phyloP scores from a whole-genome alignment of 139 green algal species.

The Volvox reticuliferus region DNA sequence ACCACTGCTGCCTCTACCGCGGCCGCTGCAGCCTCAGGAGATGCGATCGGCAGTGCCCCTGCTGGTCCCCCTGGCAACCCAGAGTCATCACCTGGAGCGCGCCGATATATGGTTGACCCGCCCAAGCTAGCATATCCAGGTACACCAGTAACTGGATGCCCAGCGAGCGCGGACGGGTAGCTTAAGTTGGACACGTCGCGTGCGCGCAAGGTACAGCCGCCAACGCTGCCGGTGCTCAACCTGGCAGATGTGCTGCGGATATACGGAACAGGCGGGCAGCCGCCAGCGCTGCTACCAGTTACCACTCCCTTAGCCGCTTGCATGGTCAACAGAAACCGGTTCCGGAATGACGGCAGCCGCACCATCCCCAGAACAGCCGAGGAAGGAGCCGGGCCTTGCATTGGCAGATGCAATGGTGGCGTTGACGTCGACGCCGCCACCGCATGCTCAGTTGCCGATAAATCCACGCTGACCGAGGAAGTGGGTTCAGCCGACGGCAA shows the following conservation, averaged over 20 bases:
- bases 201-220: neutral
- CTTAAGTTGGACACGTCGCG: neutral
- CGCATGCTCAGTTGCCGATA: neutral
- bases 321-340: slow-evolving; percentile 21
- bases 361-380: neutral
- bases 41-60: no score
- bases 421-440: neutral
- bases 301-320: neutral
- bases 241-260: neutral
- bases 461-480: neutral
- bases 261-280: neutral
- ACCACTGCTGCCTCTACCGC: no score
- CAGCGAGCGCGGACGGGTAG: neutral
- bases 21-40: no score
- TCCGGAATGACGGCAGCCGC: slow-evolving; percentile 7
- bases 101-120: neutral
- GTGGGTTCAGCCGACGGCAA: neutral
- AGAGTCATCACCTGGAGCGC: neutral
- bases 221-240: neutral
- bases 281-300: neutral
- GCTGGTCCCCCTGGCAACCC: no score
- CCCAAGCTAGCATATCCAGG: neutral
- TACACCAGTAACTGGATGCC: no score
- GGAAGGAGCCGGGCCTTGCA: no score
- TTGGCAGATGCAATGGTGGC: neutral